A percentile compares a stretch with the other conserved stretches of the same genome.
Evolutionary conservation across 495 filamentous ascomycete genomes (phyloP).

Genomic region (Penicillium soppii): DNA sequence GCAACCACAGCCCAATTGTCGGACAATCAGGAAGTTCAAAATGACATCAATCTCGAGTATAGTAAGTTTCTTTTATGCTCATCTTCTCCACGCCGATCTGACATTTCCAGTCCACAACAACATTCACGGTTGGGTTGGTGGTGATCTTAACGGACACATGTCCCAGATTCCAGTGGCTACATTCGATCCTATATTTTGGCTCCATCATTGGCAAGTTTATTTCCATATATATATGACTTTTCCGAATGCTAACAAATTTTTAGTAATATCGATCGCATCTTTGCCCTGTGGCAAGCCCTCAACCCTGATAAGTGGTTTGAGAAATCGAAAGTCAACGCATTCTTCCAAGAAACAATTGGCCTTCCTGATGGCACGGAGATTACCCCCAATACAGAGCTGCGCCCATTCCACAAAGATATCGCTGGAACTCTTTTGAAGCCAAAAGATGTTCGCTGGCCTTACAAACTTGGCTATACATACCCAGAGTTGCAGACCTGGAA

Average conservation of each 20-base stretch:
- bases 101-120: conserved; percentile 29
- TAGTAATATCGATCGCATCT: conserved; percentile 42
- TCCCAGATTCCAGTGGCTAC: conserved; percentile 32
- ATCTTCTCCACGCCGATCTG: background rate
- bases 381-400: conserved; percentile 12
- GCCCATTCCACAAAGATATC: conserved; percentile 36
- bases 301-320: conserved; percentile 29
- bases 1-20: conserved; percentile 24
- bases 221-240: background rate
- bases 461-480: conserved; percentile 49
- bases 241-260: background rate
- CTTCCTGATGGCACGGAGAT: conserved; percentile 20
- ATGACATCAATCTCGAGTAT: conserved; percentile 36
- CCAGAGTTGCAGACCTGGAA: conserved; percentile 45
- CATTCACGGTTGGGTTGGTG: conserved; percentile 38
- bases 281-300: conserved; percentile 39
- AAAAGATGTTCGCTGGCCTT: conserved; percentile 16
- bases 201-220: conserved; percentile 28
- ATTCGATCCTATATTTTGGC: conserved; percentile 46
- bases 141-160: conserved; percentile 46
- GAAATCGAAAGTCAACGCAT: no score
- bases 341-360: no score
- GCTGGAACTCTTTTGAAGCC: conserved; percentile 31
- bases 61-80: conserved; percentile 2
- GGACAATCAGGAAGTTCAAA: conserved; percentile 7